phyloP scores from a whole-genome alignment of 768 basidiomycete genomes.

The Rhodotorula babjevae region DNA sequence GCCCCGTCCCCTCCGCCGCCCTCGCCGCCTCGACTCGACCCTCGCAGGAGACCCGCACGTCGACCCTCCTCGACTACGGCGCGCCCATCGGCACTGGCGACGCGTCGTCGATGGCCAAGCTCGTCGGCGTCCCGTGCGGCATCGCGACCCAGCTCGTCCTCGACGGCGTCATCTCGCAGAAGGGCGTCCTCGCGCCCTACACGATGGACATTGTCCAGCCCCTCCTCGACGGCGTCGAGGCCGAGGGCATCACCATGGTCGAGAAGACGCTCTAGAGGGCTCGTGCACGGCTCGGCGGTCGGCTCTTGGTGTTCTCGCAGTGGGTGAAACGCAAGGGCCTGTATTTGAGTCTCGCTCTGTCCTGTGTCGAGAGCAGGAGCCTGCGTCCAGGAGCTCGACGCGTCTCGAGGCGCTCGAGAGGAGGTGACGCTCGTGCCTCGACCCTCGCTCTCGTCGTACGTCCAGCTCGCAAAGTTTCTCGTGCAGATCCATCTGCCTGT shows the following conservation, averaged over 20 bases:
- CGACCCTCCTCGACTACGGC: constrained; percentile 86
- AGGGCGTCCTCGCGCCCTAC: constrained; percentile 84
- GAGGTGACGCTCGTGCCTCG: too few species aligned
- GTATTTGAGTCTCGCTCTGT: background rate
- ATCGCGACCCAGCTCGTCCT: constrained; percentile 87
- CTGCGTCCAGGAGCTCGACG: too few species aligned
- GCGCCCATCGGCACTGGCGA: constrained; percentile 48
- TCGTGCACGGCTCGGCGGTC: background rate
- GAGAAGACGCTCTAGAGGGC: constrained; percentile 28
- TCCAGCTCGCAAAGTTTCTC: too few species aligned
- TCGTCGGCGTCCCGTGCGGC: constrained; percentile 89
- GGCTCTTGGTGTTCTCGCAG: too few species aligned
- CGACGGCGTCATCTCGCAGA: constrained; percentile 70
- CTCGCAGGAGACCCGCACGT: constrained; percentile 70
- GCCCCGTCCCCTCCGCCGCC: background rate
- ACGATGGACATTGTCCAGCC: constrained; percentile 46
- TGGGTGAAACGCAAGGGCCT: background rate
- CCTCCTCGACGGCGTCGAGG: constrained; percentile 42
- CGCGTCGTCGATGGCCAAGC: constrained; percentile 62
- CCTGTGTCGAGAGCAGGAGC: too few species aligned
- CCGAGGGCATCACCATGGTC: constrained; percentile 45
- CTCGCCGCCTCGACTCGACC: background rate
- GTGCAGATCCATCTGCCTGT: too few species aligned
- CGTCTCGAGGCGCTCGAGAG: too few species aligned
- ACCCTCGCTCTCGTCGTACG: too few species aligned